These are phyloP conservation scores for Exophiala sp. DNA, from an alignment of 2,329 filamentous ascomycete genomes.

Conservation along the genomic window DNA sequence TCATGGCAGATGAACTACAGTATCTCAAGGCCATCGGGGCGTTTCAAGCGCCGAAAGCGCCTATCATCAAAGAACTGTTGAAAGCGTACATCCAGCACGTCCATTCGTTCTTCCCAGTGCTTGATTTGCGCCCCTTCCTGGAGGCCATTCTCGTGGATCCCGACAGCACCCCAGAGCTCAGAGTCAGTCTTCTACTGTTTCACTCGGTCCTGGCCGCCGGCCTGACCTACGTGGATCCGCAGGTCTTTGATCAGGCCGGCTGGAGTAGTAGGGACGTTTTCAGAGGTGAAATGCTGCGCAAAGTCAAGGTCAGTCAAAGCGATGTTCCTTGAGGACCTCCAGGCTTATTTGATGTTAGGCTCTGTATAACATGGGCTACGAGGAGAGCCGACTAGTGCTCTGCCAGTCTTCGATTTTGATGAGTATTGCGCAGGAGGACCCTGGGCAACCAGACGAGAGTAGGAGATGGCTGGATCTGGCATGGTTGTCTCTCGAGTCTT, in stretches of 20 bases:
- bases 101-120: neutral
- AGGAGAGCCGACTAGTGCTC: neutral
- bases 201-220: neutral
- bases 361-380: neutral
- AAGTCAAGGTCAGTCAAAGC: neutral
- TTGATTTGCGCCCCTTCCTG: neutral
- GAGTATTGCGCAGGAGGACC: neutral
- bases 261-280: neutral
- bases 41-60: neutral
- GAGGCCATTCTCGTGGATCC: neutral
- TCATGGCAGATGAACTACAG: neutral
- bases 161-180: neutral
- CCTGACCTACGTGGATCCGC: neutral
- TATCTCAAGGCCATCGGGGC: neutral
- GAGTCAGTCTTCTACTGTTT: neutral
- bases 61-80: neutral
- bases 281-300: neutral
- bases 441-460: neutral
- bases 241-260: neutral
- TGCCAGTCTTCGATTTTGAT: neutral
- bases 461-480: neutral
- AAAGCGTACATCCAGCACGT: neutral
- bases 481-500: neutral
- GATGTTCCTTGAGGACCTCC: no score
- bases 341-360: neutral